Evolutionary conservation across 176 grass and related monocot genomes (phyloP).

Genomic region (Carex littledalei): DNA sequence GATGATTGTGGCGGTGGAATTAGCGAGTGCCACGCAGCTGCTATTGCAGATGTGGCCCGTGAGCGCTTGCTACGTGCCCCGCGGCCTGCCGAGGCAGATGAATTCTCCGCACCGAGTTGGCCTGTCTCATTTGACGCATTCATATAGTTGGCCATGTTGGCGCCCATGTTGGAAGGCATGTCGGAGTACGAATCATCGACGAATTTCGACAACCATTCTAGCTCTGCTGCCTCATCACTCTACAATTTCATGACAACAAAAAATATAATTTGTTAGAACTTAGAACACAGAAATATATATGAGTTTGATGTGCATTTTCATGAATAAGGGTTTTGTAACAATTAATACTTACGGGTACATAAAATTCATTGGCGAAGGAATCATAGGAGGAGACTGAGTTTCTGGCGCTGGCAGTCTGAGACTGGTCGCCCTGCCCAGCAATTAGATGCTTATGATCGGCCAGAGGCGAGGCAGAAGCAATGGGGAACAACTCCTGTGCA

Average conservation of each 20-base stretch:
- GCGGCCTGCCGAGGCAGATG: slow-evolving; percentile 36
- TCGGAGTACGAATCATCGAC: slow-evolving; percentile 98
- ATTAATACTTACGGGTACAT: slow-evolving; percentile 72
- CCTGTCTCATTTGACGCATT: slow-evolving; percentile 13
- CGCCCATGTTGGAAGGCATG: slow-evolving; percentile 53
- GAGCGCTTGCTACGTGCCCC: slow-evolving; percentile 69
- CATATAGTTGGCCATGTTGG: slow-evolving; percentile 43
- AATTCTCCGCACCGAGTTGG: slow-evolving; percentile 43
- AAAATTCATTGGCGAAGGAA: slow-evolving; percentile 82
- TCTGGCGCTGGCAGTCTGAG: slow-evolving; percentile 9
- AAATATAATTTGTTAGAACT: not conserved
- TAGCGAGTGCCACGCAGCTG: slow-evolving; percentile 66
- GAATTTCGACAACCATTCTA: slow-evolving; percentile 98
- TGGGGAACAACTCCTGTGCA: slow-evolving; percentile 60
- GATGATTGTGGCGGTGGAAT: slow-evolving; percentile 46
- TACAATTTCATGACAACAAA: slow-evolving; percentile 15
- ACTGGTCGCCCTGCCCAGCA: slow-evolving; percentile 30
- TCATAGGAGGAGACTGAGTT: slow-evolving; percentile 40
- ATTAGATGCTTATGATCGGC: slow-evolving; percentile 20
- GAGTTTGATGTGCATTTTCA: not conserved
- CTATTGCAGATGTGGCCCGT: slow-evolving; percentile 26
- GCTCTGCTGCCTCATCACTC: slow-evolving; percentile 93
- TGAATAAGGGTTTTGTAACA: not conserved
- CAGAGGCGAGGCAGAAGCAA: not conserved
- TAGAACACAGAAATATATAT: not conserved